These are phyloP conservation scores for Aspergillus sp. DNA, from an alignment of 2,329 filamentous ascomycete genomes.

Conservation along the genomic window DNA sequence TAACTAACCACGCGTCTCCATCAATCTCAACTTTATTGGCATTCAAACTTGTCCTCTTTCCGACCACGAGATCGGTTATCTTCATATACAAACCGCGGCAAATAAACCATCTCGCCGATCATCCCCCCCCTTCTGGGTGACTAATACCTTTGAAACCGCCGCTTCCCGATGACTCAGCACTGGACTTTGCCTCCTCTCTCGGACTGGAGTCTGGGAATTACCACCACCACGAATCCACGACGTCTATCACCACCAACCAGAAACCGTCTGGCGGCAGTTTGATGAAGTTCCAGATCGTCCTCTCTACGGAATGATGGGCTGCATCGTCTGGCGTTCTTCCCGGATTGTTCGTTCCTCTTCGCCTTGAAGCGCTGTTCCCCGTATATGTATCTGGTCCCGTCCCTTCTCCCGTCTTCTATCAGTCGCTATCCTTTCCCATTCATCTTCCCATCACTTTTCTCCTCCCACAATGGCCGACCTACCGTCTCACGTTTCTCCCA, in stretches of 20 bases:
- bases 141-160: neutral
- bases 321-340: neutral
- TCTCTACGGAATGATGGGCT: neutral
- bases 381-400: neutral
- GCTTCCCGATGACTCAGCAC: neutral
- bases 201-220: neutral
- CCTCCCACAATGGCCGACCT: constrained; percentile 45
- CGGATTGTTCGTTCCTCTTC: neutral
- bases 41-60: neutral
- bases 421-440: neutral
- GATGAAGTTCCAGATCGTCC: neutral
- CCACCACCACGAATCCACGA: neutral
- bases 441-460: neutral
- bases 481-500: constrained; percentile 49
- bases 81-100: neutral
- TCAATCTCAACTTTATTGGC: neutral
- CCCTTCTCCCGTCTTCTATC: neutral
- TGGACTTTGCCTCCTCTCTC: neutral
- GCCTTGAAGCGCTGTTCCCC: neutral
- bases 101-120: neutral
- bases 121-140: neutral
- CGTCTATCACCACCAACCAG: neutral
- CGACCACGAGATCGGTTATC: too few relatives aligned
- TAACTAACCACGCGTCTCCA: neutral
- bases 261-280: neutral